phyloP scores from a whole-genome alignment of 2,329 filamentous ascomycete species.

The Ascochyta lentis region DNA sequence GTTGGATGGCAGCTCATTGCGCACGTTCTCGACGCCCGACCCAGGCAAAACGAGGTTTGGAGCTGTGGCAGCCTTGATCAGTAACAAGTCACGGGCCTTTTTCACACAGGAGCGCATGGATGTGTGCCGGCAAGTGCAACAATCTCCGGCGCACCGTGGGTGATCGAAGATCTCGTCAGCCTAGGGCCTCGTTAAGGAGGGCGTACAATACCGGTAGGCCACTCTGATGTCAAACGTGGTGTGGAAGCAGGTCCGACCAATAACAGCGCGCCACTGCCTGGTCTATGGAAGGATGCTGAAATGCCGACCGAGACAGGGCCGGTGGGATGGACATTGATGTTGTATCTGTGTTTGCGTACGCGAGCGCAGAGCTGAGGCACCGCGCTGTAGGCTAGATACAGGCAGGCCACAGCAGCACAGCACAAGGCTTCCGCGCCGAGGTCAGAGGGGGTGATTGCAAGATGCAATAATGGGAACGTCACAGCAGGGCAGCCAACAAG shows the following conservation, averaged over 20 bases:
- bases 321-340: not conserved
- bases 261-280: not conserved
- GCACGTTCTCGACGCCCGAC: not conserved
- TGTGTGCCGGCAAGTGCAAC: not conserved
- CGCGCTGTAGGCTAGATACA: no score
- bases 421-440: no score
- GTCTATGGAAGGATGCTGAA: not conserved
- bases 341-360: not conserved
- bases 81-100: not conserved
- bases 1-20: not conserved
- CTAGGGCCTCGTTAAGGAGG: slow-evolving; percentile 5
- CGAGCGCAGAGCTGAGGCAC: no score
- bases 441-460: not conserved
- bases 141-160: not conserved
- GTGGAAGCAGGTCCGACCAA: slow-evolving; percentile 1
- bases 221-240: slow-evolving; percentile 7
- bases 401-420: no score
- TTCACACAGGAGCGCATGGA: not conserved
- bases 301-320: not conserved
- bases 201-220: not conserved
- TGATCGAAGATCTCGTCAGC: slow-evolving; percentile 11
- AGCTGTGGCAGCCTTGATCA: not conserved
- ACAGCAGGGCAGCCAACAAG: not conserved
- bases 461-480: slow-evolving; percentile 8
- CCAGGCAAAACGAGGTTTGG: not conserved